A percentile compares a stretch with the other conserved stretches of the same genome.
Conservation (phyloP, 352 stramenopile species). For the Phytophthora podocarpi region DNA sequence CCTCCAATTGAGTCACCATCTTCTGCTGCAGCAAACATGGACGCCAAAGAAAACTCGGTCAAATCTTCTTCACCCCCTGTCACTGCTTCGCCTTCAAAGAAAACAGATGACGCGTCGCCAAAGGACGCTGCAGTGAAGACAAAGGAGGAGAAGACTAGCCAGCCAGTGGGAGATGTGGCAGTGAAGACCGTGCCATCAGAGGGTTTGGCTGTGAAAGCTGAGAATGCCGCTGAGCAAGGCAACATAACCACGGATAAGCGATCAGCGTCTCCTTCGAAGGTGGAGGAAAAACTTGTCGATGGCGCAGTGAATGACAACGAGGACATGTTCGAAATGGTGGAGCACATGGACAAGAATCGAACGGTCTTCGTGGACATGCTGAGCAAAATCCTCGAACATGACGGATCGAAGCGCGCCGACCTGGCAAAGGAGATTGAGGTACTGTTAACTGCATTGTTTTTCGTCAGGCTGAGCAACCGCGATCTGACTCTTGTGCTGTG, state of each 20-base stretch:
- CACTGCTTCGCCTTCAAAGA: constrained; percentile 8
- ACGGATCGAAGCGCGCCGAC: constrained; percentile 40
- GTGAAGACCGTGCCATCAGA: neutral
- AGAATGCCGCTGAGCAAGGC: constrained; percentile 2
- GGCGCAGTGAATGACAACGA: constrained; percentile 20
- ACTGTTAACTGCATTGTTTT: neutral
- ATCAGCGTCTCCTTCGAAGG: constrained; percentile 8
- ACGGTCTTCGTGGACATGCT: constrained; percentile 73
- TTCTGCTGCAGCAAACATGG: constrained; percentile 15
- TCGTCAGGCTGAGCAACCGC: neutral
- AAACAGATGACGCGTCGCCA: constrained; percentile 10
- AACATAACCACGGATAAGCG: constrained; percentile 6
- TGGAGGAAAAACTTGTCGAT: constrained; percentile 3
- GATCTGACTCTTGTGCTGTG: constrained; percentile 8
- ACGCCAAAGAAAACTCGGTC: constrained; percentile 6
- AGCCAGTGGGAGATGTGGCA: constrained; percentile 1
- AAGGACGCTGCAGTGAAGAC: constrained; percentile 12
- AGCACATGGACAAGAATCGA: constrained; percentile 61
- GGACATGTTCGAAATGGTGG: constrained; percentile 40
- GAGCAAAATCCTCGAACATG: constrained; percentile 55
- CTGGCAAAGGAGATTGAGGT: constrained; percentile 81
- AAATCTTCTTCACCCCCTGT: neutral
- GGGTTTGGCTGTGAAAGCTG: constrained; percentile 1
- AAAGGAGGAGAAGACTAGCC: constrained; percentile 15
- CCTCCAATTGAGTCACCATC: neutral